Conservation (phyloP, 2,329 filamentous ascomycete species). For the Colletotrichum trifolii region DNA sequence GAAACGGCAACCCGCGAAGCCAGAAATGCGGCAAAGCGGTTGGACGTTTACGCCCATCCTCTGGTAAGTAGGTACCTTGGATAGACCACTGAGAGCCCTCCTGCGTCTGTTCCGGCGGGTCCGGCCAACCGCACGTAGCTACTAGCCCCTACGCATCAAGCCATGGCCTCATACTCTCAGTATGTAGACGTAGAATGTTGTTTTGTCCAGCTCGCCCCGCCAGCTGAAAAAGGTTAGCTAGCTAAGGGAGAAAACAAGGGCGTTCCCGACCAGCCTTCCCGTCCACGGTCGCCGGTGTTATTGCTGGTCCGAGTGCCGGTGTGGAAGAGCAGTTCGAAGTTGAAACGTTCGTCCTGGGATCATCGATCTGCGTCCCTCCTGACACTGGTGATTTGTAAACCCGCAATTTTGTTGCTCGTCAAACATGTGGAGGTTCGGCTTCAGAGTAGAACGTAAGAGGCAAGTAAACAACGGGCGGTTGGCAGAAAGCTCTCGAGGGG, state of each 20-base stretch:
- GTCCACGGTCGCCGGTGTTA: conserved; percentile 9
- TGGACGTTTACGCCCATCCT: no score
- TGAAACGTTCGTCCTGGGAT: conserved; percentile 36
- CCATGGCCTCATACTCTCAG: neutral
- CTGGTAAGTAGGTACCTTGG: neutral
- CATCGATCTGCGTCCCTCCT: conserved; percentile 27
- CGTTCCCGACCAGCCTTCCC: neutral
- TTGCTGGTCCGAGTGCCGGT: conserved; percentile 26
- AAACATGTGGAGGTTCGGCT: no score
- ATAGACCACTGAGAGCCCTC: neutral
- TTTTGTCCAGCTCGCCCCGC: conserved; percentile 19
- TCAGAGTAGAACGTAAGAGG: no score
- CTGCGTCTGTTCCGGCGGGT: conserved; percentile 22
- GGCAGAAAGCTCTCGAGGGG: neutral
- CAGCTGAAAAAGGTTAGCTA: conserved; percentile 25
- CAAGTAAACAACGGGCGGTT: neutral
- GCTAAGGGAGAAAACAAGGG: conserved; percentile 12
- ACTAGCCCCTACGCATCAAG: neutral
- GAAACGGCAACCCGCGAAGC: no score
- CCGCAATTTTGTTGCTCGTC: no score
- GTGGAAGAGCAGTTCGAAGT: conserved; percentile 33
- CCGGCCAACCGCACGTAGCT: conserved; percentile 9
- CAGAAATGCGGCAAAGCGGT: no score
- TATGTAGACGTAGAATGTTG: conserved; percentile 1
- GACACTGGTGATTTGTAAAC: neutral